Conservation (phyloP, 2,329 filamentous ascomycete genomes). For the Sporothrix sp. region DNA sequence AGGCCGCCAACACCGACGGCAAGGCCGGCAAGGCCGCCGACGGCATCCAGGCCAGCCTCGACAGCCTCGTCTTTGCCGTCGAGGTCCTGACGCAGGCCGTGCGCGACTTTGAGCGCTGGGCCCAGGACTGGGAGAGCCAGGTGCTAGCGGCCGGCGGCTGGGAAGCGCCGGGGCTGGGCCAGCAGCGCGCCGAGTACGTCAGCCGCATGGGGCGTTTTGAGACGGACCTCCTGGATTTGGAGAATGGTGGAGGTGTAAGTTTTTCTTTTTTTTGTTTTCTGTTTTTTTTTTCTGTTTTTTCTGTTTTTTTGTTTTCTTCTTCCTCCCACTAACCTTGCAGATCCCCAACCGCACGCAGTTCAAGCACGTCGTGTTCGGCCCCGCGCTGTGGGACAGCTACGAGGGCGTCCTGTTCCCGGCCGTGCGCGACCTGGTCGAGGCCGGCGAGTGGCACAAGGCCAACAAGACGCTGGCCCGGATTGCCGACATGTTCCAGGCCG, state of each 20-base stretch:
- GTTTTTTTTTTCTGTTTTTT: not conserved
- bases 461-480: constrained; percentile 62
- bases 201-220: constrained; percentile 73
- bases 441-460: constrained; percentile 58
- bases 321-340: constrained; percentile 30
- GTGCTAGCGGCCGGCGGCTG: constrained; percentile 64
- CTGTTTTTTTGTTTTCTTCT: not conserved
- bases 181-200: constrained; percentile 67
- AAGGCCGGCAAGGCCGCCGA: constrained; percentile 35
- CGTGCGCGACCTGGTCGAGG: constrained; percentile 71
- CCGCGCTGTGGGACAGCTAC: constrained; percentile 63
- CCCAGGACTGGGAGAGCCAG: constrained; percentile 62
- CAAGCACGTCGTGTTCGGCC: constrained; percentile 86
- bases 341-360: constrained; percentile 83
- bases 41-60: constrained; percentile 29
- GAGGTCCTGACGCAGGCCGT: constrained; percentile 50
- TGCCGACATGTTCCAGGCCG: constrained; percentile 54
- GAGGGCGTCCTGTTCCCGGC: constrained; percentile 66
- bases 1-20: constrained; percentile 36
- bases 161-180: constrained; percentile 59
- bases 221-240: constrained; percentile 68
- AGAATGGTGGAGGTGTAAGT: constrained; percentile 64
- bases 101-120: constrained; percentile 63
- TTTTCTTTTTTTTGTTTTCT: not conserved
- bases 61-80: constrained; percentile 55